These are phyloP conservation scores for Brettanomyces sp. DNA, from an alignment of 805 yeast species.

Conservation along the genomic window DNA sequence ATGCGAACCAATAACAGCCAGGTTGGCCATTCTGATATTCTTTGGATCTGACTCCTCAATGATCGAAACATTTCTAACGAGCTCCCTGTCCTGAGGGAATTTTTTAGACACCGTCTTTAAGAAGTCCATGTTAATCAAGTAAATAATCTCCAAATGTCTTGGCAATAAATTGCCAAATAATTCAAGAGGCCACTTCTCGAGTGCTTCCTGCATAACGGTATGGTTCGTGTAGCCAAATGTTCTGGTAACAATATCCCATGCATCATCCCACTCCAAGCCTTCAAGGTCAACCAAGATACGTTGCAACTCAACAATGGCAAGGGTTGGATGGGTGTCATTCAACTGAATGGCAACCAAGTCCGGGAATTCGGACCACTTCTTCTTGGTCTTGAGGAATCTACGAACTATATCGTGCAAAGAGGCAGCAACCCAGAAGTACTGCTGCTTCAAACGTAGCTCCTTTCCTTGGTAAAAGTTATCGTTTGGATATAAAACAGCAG, in stretches of 20 bases:
- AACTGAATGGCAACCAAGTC: constrained; percentile 86
- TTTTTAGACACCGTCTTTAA: constrained; percentile 62
- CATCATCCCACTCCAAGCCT: constrained; percentile 69
- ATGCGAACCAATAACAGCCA: constrained; percentile 89
- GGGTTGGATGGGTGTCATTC: constrained; percentile 91
- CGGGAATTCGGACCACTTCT: constrained; percentile 75
- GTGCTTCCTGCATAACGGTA: constrained; percentile 90
- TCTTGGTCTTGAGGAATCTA: constrained; percentile 70
- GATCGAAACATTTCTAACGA: constrained; percentile 65
- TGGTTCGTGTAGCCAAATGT: constrained; percentile 93
- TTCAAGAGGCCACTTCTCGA: constrained; percentile 92
- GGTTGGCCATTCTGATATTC: constrained; percentile 84
- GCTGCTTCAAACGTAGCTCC: constrained; percentile 87
- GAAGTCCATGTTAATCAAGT: constrained; percentile 74
- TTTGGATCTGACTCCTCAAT: constrained; percentile 77
- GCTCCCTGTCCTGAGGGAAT: constrained; percentile 67
- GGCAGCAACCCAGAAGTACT: constrained; percentile 95
- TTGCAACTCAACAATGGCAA: constrained; percentile 84
- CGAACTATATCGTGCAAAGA: constrained; percentile 85
- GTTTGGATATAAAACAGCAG: constrained; percentile 89
- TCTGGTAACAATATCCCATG: constrained; percentile 73
- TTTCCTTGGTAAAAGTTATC: constrained; percentile 89
- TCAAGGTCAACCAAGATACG: constrained; percentile 80
- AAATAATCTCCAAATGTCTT: constrained; percentile 83
- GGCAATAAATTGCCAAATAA: constrained; percentile 73